Percentiles rank a stretch among this genome's conserved stretches.
Evolutionary conservation across 2,329 filamentous ascomycete species (phyloP).

Genomic region (Mycosphaerella sp.): DNA sequence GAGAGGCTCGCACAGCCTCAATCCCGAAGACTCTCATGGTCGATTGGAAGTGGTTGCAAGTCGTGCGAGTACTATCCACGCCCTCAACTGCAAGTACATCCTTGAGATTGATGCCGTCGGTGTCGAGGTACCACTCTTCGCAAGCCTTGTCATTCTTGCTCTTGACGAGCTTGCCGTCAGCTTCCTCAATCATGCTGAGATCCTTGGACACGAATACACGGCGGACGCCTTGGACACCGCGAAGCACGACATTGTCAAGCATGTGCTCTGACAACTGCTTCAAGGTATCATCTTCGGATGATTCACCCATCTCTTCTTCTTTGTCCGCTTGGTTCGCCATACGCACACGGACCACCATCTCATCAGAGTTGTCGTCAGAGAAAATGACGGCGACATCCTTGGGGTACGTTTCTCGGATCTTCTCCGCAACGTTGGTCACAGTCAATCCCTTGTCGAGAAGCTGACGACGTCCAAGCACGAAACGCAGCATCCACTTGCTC

Average conservation of each 20-base stretch:
- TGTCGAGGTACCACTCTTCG: constrained; percentile 94
- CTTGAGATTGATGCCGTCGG: constrained; percentile 78
- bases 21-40: constrained; percentile 94
- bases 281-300: constrained; percentile 75
- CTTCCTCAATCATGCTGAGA: constrained; percentile 57
- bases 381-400: constrained; percentile 87
- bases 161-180: constrained; percentile 67
- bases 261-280: constrained; percentile 89
- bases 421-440: constrained; percentile 82
- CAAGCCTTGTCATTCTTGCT: constrained; percentile 68
- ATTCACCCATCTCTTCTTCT: constrained; percentile 56
- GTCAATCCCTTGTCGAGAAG: constrained; percentile 89
- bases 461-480: constrained; percentile 88
- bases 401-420: constrained; percentile 83
- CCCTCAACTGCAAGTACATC: constrained; percentile 81
- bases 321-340: constrained; percentile 44
- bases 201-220: constrained; percentile 89
- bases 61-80: constrained; percentile 78
- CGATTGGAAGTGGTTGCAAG: constrained; percentile 94
- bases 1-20: constrained; percentile 79
- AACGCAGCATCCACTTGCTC: constrained; percentile 91
- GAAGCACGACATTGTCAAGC: constrained; percentile 81
- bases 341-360: constrained; percentile 88
- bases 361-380: constrained; percentile 95
- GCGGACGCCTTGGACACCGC: constrained; percentile 82